A percentile compares a stretch with the other conserved stretches of the same genome.
Evolutionary conservation across 1,284 basidiomycete species (phyloP).

Genomic region (Papiliotrema terrestris): DNA sequence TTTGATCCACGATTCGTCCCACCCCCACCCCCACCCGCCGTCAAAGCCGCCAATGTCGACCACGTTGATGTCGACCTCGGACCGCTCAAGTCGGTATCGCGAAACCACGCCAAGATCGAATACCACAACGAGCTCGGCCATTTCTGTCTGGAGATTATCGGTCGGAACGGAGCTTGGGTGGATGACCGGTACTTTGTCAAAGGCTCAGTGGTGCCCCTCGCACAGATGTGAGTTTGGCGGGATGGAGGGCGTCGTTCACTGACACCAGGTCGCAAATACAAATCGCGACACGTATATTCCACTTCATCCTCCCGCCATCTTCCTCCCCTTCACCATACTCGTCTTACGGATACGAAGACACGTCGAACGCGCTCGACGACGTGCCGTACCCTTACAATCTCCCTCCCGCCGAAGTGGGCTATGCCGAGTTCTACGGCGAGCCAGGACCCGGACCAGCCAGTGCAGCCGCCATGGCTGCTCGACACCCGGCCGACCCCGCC

Average conservation of each 20-base stretch:
- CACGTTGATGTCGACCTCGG: slow-evolving; percentile 92
- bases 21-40: slow-evolving; percentile 37
- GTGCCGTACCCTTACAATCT: slow-evolving; percentile 44
- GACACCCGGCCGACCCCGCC: slow-evolving; percentile 19
- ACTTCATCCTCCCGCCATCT: slow-evolving; percentile 78
- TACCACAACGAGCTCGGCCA: slow-evolving; percentile 59
- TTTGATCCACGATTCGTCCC: slow-evolving; percentile 11
- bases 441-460: slow-evolving; percentile 36
- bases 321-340: slow-evolving; percentile 29
- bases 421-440: slow-evolving; percentile 44
- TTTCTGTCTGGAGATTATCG: slow-evolving; percentile 87
- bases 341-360: slow-evolving; percentile 24
- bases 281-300: slow-evolving; percentile 95
- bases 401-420: slow-evolving; percentile 36
- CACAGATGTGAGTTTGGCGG: slow-evolving; percentile 63
- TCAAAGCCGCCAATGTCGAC: slow-evolving; percentile 46
- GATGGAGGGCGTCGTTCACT: not conserved
- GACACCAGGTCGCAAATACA: slow-evolving; percentile 85
- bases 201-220: slow-evolving; percentile 75
- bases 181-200: slow-evolving; percentile 91
- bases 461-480: slow-evolving; percentile 30
- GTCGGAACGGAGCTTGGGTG: slow-evolving; percentile 96
- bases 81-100: slow-evolving; percentile 91
- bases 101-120: slow-evolving; percentile 92
- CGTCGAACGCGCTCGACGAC: slow-evolving; percentile 20